Percentiles rank a stretch among this genome's conserved stretches.
Evolutionary conservation across 1,284 basidiomycete species (phyloP).

Genomic region (Cystobasidium sp.): DNA sequence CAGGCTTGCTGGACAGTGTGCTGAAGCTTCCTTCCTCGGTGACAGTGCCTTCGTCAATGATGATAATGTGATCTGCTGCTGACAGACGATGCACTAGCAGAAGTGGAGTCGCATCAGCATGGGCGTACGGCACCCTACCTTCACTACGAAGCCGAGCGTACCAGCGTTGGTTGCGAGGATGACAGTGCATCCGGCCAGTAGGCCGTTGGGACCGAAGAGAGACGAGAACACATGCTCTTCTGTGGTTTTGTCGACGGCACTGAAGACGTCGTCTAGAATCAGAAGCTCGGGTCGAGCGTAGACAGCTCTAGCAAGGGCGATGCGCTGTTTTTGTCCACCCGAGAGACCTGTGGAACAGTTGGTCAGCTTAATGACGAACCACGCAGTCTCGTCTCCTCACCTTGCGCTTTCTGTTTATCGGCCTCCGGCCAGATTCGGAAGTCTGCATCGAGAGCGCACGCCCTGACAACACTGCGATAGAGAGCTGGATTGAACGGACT

Average conservation of each 20-base stretch:
- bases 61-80: constrained; percentile 34
- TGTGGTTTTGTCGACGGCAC: constrained; percentile 48
- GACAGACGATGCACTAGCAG: constrained; percentile 23
- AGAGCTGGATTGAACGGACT: constrained; percentile 17
- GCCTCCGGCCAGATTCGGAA: constrained; percentile 35
- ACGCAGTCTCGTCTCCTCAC: background rate
- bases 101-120: background rate
- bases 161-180: constrained; percentile 49
- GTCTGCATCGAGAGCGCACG: constrained; percentile 42
- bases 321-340: constrained; percentile 26
- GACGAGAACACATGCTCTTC: constrained; percentile 42
- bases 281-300: constrained; percentile 46
- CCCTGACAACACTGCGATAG: constrained; percentile 30
- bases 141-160: too few species aligned
- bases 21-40: constrained; percentile 29
- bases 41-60: constrained; percentile 22
- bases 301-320: constrained; percentile 39
- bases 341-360: constrained; percentile 10
- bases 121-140: background rate
- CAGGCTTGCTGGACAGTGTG: background rate
- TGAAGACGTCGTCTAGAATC: constrained; percentile 52
- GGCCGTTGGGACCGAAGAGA: constrained; percentile 43
- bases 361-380: background rate
- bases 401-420: constrained; percentile 38
- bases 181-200: constrained; percentile 48